Conservation (phyloP, 2,329 filamentous ascomycete species). For the Fusarium beomiforme region DNA sequence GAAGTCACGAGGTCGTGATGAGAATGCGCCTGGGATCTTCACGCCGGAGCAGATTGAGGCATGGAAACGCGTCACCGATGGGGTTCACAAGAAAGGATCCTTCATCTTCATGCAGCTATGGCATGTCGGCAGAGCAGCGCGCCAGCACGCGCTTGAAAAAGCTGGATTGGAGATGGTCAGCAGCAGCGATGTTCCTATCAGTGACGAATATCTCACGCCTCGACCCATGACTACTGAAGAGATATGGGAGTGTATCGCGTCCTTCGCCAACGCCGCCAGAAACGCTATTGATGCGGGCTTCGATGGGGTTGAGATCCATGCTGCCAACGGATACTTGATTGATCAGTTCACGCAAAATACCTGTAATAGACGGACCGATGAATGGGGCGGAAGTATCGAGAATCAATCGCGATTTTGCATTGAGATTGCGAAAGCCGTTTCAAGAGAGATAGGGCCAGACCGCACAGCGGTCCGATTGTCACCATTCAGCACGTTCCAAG, state of each 20-base stretch:
- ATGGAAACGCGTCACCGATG: neutral
- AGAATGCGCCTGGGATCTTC: constrained; percentile 13
- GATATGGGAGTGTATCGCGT: neutral
- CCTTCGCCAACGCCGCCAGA: constrained; percentile 4
- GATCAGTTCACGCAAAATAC: constrained; percentile 18
- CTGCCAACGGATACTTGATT: constrained; percentile 18
- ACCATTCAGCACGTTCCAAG: constrained; percentile 69
- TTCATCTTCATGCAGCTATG: constrained; percentile 25
- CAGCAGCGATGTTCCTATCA: constrained; percentile 8
- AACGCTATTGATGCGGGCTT: constrained; percentile 7
- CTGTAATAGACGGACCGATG: constrained; percentile 61
- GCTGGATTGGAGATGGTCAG: constrained; percentile 14
- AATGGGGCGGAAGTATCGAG: constrained; percentile 63
- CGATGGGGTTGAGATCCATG: constrained; percentile 18
- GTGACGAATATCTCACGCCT: neutral
- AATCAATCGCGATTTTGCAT: constrained; percentile 57
- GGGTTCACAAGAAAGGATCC: constrained; percentile 11
- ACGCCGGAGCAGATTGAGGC: neutral
- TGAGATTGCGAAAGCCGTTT: constrained; percentile 57
- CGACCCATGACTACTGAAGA: neutral
- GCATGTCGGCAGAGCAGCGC: constrained; percentile 15
- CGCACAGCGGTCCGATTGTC: constrained; percentile 65
- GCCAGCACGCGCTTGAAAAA: neutral
- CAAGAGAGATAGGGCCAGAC: constrained; percentile 58
- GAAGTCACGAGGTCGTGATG: neutral